A percentile compares a stretch with the other conserved stretches of the same genome.
phyloP scores from a whole-genome alignment of 805 yeast genomes.

The Lipomyces yamadae region DNA sequence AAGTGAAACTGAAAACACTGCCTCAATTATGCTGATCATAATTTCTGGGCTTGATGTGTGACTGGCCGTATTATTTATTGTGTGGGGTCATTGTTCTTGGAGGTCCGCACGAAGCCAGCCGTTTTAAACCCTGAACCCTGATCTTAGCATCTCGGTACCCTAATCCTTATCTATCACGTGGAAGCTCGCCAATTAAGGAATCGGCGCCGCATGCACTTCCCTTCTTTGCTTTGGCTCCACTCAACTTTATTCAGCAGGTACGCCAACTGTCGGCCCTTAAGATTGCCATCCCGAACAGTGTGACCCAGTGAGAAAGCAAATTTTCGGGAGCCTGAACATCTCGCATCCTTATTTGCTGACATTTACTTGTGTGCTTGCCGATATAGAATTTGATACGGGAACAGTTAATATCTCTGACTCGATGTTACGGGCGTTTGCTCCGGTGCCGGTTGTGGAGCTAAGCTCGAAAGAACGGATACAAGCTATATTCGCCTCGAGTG shows the following conservation, averaged over 20 bases:
- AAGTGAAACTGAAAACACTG: neutral
- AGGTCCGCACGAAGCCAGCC: no score
- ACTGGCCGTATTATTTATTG: no score
- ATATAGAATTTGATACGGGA: neutral
- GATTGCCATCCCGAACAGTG: neutral
- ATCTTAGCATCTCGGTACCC: neutral
- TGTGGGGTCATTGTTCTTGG: no score
- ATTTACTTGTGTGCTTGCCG: neutral
- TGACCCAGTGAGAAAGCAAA: no score
- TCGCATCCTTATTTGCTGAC: neutral
- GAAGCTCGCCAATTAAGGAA: neutral
- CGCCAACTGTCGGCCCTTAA: neutral
- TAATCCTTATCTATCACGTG: slow-evolving; percentile 21
- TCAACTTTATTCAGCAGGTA: neutral
- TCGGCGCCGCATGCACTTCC: neutral
- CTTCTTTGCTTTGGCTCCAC: neutral
- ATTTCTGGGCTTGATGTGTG: no score
- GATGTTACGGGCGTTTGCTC: slow-evolving; percentile 31
- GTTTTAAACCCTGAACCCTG: neutral
- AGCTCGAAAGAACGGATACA: slow-evolving; percentile 32
- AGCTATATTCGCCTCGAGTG: slow-evolving; percentile 24
- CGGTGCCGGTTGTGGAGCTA: slow-evolving; percentile 34
- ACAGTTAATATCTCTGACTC: neutral
- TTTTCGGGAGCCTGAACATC: neutral
- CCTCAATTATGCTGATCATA: neutral